These are phyloP conservation scores for Edaphochlamys debaryana DNA, from an alignment of 139 green algal species.

Conservation along the genomic window DNA sequence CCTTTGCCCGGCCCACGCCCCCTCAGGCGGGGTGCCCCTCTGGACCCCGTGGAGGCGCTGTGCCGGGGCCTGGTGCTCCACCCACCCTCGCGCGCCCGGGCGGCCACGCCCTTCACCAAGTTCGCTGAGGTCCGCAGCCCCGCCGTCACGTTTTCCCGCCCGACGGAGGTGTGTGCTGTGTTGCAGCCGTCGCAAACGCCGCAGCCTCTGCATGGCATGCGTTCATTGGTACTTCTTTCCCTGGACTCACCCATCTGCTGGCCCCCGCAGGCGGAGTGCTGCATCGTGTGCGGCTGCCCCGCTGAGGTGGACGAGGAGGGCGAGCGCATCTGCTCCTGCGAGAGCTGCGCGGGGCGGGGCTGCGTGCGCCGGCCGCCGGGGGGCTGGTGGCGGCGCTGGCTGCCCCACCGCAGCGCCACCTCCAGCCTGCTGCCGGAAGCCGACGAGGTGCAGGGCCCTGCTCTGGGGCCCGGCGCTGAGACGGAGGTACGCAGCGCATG, in stretches of 20 bases:
- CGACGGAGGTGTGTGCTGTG: too few relatives aligned
- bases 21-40: too few relatives aligned
- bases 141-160: not conserved
- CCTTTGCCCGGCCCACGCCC: too few relatives aligned
- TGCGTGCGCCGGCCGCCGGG: not conserved
- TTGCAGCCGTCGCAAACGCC: too few relatives aligned
- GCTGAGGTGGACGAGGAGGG: not conserved
- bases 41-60: too few relatives aligned
- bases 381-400: not conserved
- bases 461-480: too few relatives aligned
- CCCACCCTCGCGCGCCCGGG: conserved; percentile 30
- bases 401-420: not conserved
- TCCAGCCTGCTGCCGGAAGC: too few relatives aligned
- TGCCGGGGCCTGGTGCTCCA: conserved; percentile 55
- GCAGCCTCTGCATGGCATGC: too few relatives aligned
- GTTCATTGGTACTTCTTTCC: too few relatives aligned
- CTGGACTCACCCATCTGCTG: too few relatives aligned
- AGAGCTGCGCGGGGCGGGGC: not conserved
- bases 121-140: conserved; percentile 23
- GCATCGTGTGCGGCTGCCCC: not conserved
- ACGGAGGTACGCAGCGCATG: too few relatives aligned
- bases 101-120: conserved; percentile 49
- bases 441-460: too few relatives aligned
- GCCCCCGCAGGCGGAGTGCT: not conserved
- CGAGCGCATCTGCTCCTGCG: conserved; percentile 12